Evolutionary conservation across 495 filamentous ascomycete genomes (phyloP).

Genomic region (Podospora australis): DNA sequence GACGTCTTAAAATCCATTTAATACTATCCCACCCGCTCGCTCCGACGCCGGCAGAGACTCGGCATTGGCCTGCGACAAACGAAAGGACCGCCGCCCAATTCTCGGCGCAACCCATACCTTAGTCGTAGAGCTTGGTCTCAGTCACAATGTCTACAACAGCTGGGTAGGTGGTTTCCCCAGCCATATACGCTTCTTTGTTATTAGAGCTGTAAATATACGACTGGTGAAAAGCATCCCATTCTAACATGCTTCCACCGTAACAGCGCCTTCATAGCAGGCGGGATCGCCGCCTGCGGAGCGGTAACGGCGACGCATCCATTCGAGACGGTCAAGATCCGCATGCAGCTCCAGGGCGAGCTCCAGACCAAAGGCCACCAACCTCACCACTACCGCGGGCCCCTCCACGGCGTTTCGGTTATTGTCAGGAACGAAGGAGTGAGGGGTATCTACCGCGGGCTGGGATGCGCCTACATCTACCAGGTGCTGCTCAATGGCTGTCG

Average conservation of each 20-base stretch:
- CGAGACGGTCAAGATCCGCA: slow-evolving; percentile 97
- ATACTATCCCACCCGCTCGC: neutral
- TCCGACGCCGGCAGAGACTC: slow-evolving; percentile 3
- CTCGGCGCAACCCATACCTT: neutral
- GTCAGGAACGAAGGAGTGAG: slow-evolving; percentile 81
- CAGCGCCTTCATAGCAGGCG: slow-evolving; percentile 82
- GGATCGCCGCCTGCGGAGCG: slow-evolving; percentile 92
- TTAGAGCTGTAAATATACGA: neutral
- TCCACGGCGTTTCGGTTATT: slow-evolving; percentile 89
- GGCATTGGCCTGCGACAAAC: slow-evolving; percentile 7
- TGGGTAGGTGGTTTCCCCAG: slow-evolving; percentile 27
- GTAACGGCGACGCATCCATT: slow-evolving; percentile 98
- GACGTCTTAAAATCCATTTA: neutral
- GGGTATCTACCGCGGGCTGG: slow-evolving; percentile 84
- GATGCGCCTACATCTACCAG: slow-evolving; percentile 95
- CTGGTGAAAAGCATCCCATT: neutral
- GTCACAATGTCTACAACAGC: slow-evolving; percentile 40
- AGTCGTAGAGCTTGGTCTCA: neutral
- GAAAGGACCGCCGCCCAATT: neutral
- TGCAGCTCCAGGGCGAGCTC: slow-evolving; percentile 96
- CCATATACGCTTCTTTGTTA: neutral
- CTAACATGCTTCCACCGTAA: slow-evolving; percentile 13
- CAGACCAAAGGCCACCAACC: slow-evolving; percentile 76
- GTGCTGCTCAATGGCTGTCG: slow-evolving; percentile 94
- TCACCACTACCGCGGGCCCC: slow-evolving; percentile 82